Percentiles rank a stretch among this genome's conserved stretches.
phyloP scores from a whole-genome alignment of 2,329 filamentous ascomycete genomes.

The Pyrenophora seminiperda region DNA sequence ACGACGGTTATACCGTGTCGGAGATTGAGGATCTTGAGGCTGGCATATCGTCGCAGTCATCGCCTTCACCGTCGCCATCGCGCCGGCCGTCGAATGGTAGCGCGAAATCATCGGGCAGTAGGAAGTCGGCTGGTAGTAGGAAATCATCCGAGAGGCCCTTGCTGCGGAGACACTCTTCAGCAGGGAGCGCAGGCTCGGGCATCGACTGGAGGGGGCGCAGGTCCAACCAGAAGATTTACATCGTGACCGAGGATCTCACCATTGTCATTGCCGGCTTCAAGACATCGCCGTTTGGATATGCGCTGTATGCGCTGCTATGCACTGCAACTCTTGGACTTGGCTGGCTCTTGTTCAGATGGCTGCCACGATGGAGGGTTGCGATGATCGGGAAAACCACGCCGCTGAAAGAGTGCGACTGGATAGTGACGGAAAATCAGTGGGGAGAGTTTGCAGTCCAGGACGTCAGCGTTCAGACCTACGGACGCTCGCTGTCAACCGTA shows the following conservation, averaged over 20 bases:
- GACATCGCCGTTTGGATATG: conserved; percentile 72
- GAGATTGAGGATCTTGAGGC: conserved; percentile 58
- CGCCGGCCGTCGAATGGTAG: conserved; percentile 69
- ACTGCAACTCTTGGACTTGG: conserved; percentile 74
- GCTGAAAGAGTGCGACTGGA: conserved; percentile 81
- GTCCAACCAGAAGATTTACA: conserved; percentile 87
- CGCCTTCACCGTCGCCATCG: conserved; percentile 27
- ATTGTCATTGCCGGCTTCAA: conserved; percentile 91
- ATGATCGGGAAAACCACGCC: conserved; percentile 72
- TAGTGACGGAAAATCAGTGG: conserved; percentile 98
- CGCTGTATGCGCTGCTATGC: conserved; percentile 73
- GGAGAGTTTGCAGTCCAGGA: conserved; percentile 82
- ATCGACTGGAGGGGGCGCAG: conserved; percentile 63
- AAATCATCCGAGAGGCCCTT: conserved; percentile 64
- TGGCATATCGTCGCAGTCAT: conserved; percentile 28
- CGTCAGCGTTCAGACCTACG: conserved; percentile 65
- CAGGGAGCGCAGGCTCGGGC: conserved; percentile 69
- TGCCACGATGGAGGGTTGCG: conserved; percentile 83
- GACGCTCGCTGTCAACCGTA: conserved; percentile 66
- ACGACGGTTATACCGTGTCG: conserved; percentile 48
- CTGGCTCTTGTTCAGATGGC: conserved; percentile 86
- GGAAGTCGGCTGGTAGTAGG: conserved; percentile 68
- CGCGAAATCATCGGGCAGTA: conserved; percentile 60
- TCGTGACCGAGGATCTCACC: conserved; percentile 90
- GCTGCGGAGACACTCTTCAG: conserved; percentile 73